Conservation (phyloP, 1,284 basidiomycete genomes). For the Trametes versicolor region DNA sequence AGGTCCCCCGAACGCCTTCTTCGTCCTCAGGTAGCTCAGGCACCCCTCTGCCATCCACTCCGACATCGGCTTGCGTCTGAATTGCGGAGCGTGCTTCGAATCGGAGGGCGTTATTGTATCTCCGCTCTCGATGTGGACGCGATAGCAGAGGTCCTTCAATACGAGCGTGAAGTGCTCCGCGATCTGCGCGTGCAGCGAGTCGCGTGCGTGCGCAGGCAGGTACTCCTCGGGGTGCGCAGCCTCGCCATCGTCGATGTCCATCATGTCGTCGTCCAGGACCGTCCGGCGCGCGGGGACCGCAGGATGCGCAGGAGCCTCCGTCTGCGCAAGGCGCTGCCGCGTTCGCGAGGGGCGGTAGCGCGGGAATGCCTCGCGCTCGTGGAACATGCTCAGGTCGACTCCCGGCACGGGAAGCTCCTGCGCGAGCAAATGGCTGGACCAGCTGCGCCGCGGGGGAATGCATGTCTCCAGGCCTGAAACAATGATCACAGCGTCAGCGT, state of each 20-base stretch:
- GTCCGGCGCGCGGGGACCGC: conserved; percentile 15
- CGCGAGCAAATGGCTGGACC: conserved; percentile 47
- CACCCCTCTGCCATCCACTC: conserved; percentile 66
- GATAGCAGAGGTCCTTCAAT: conserved; percentile 63
- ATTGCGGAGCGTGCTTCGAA: conserved; percentile 68
- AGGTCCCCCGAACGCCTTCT: conserved; percentile 41
- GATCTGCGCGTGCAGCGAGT: conserved; percentile 73
- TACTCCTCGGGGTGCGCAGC: conserved; percentile 33
- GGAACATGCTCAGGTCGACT: conserved; percentile 37
- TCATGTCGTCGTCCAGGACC: conserved; percentile 55
- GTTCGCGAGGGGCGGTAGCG: conserved; percentile 38
- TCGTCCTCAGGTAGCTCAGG: conserved; percentile 61
- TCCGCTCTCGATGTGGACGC: conserved; percentile 56
- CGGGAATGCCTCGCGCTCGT: conserved; percentile 36
- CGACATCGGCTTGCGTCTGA: conserved; percentile 50
- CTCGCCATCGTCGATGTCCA: conserved; percentile 69
- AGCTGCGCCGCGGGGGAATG: conserved; percentile 39
- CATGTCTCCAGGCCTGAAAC: conserved; percentile 35
- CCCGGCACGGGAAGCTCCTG: conserved; percentile 24
- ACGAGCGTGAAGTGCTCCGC: conserved; percentile 73
- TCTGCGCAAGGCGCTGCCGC: conserved; percentile 33
- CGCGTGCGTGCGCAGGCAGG: conserved; percentile 64
- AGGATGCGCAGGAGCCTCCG: conserved; percentile 31
- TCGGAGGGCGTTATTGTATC: conserved; percentile 39
- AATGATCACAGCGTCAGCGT: background rate